phyloP scores from a whole-genome alignment of 805 yeast species.

The Candida piceae region DNA sequence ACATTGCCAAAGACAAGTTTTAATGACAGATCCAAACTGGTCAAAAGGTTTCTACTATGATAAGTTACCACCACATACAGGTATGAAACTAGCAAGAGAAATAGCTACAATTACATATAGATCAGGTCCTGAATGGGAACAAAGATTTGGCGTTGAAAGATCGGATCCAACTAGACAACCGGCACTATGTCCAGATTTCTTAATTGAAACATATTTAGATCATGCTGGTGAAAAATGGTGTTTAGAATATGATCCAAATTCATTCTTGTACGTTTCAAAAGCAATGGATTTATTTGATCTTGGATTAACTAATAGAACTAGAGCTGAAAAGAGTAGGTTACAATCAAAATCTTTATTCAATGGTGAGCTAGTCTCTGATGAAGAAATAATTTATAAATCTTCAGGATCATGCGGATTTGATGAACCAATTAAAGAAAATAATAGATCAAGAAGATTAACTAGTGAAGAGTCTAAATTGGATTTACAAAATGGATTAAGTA shows the following conservation, averaged over 20 bases:
- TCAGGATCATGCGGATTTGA: conserved; percentile 33
- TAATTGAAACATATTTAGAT: conserved; percentile 88
- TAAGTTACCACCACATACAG: conserved; percentile 81
- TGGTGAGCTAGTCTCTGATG: conserved; percentile 21
- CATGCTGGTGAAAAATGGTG: conserved; percentile 96
- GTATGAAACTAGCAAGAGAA: conserved; percentile 91
- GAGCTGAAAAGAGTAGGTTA: conserved; percentile 38
- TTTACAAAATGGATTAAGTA: conserved; percentile 57
- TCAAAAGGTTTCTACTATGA: conserved; percentile 78
- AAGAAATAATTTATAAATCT: conserved; percentile 26
- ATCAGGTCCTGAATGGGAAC: conserved; percentile 97
- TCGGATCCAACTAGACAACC: conserved; percentile 76
- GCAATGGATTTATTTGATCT: conserved; percentile 94
- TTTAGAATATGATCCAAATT: conserved; percentile 85
- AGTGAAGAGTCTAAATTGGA: conserved; percentile 57
- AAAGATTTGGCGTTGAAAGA: conserved; percentile 82
- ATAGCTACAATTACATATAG: conserved; percentile 92
- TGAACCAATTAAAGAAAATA: conserved; percentile 51
- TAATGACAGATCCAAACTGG: conserved; percentile 96
- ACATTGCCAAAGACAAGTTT: conserved; percentile 85
- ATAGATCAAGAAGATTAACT: conserved; percentile 39
- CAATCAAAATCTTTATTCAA: conserved; percentile 31
- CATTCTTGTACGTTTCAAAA: conserved; percentile 79
- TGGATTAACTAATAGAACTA: conserved; percentile 42
- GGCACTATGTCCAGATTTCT: conserved; percentile 87